Evolutionary conservation across 2,329 filamentous ascomycete species (phyloP).

Genomic region (Aspergillus versicolor): DNA sequence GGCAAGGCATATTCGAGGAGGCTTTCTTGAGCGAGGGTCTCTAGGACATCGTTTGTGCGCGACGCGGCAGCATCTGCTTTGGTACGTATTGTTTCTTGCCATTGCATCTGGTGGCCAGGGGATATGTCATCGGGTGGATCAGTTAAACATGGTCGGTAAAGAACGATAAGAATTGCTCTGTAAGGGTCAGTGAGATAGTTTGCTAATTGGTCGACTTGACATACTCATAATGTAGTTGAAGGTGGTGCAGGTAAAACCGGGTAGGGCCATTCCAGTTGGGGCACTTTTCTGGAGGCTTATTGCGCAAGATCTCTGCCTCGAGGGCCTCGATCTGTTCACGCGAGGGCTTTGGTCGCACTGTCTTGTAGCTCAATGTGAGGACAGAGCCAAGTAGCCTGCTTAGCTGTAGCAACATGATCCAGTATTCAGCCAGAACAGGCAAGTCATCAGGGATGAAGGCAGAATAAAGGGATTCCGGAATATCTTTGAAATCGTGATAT

Average conservation of each 20-base stretch:
- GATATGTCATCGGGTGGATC: constrained; percentile 21
- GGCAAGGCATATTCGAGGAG: constrained; percentile 23
- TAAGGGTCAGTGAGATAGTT: not conserved
- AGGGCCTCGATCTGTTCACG: constrained; percentile 22
- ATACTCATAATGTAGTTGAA: constrained; percentile 33
- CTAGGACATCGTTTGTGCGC: constrained; percentile 27
- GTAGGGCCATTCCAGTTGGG: constrained; percentile 10
- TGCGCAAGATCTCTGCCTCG: constrained; percentile 21
- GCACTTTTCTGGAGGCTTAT: constrained; percentile 18
- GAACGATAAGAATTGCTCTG: constrained; percentile 27
- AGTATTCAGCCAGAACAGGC: constrained; percentile 21
- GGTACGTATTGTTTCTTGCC: constrained; percentile 22
- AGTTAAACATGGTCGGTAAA: constrained; percentile 29
- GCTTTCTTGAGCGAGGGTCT: constrained; percentile 25
- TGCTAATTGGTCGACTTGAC: not conserved
- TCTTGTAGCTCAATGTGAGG: constrained; percentile 26
- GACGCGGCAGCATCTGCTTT: constrained; percentile 28
- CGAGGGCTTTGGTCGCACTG: constrained; percentile 16
- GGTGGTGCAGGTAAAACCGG: constrained; percentile 25
- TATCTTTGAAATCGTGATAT: constrained; percentile 21
- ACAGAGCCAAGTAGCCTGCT: constrained; percentile 26
- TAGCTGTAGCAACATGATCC: constrained; percentile 29
- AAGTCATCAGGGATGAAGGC: constrained; percentile 24
- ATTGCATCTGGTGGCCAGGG: constrained; percentile 11
- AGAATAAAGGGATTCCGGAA: constrained; percentile 10